phyloP scores from a whole-genome alignment of 2,329 filamentous ascomycete genomes.

The Malbranchea cinnamomea region DNA sequence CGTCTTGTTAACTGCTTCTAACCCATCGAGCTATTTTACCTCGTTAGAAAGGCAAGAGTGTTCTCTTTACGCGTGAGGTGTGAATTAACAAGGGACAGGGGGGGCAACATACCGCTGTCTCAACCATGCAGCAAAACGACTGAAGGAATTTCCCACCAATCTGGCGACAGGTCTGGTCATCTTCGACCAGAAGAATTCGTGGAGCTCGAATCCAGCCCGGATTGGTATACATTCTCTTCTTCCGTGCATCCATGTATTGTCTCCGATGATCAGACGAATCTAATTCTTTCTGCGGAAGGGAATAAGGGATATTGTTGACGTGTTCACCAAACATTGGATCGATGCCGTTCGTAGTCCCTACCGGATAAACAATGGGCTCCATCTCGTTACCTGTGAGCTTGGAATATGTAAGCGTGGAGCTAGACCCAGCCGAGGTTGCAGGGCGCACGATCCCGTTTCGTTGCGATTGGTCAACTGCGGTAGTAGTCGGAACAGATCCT shows the following conservation, averaged over 20 bases:
- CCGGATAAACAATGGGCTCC: slow-evolving; percentile 71
- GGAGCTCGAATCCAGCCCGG: slow-evolving; percentile 55
- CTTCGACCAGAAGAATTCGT: slow-evolving; percentile 80
- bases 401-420: slow-evolving; percentile 34
- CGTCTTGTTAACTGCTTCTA: slow-evolving; percentile 83
- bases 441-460: slow-evolving; percentile 26
- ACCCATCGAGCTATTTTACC: slow-evolving; percentile 53
- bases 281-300: slow-evolving; percentile 51
- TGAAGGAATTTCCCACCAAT: slow-evolving; percentile 53
- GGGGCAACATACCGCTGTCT: slow-evolving; percentile 42
- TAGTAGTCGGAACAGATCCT: slow-evolving; percentile 41
- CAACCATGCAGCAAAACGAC: slow-evolving; percentile 48
- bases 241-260: slow-evolving; percentile 37
- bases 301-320: slow-evolving; percentile 85
- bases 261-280: slow-evolving; percentile 35
- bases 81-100: not conserved
- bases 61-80: no score
- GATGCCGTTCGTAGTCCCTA: slow-evolving; percentile 79
- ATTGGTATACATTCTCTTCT: slow-evolving; percentile 46
- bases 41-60: slow-evolving; percentile 19
- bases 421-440: slow-evolving; percentile 33
- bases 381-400: slow-evolving; percentile 40
- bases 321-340: slow-evolving; percentile 91
- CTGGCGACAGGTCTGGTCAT: slow-evolving; percentile 50
- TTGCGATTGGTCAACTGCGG: slow-evolving; percentile 37